Conservation (phyloP, 495 filamentous ascomycete genomes). For the Aspergillus hancockii region DNA sequence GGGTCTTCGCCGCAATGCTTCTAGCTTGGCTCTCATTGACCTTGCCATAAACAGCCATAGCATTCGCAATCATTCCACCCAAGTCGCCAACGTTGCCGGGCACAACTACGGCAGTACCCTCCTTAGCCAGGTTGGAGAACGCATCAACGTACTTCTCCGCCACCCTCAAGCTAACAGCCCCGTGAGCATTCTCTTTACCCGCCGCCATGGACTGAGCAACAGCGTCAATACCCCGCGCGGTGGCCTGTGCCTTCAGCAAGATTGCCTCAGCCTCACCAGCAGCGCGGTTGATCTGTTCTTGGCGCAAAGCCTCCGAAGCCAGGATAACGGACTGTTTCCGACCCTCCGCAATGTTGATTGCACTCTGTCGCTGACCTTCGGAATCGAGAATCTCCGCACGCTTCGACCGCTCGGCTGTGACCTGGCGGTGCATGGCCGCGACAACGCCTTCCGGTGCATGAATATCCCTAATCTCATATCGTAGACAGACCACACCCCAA, state of each 20-base stretch:
- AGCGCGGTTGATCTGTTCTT: slow-evolving; percentile 90
- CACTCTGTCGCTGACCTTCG: slow-evolving; percentile 91
- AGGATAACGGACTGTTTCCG: slow-evolving; percentile 94
- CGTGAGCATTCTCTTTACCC: slow-evolving; percentile 72
- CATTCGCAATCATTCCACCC: slow-evolving; percentile 93
- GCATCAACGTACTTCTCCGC: slow-evolving; percentile 99
- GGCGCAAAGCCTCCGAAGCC: slow-evolving; percentile 86
- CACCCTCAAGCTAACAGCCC: slow-evolving; percentile 79
- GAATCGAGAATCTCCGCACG: slow-evolving; percentile 95
- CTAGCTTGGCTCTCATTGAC: slow-evolving; percentile 82
- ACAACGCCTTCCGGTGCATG: slow-evolving; percentile 93
- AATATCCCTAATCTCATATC: slow-evolving; percentile 98
- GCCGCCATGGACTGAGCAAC: slow-evolving; percentile 72
- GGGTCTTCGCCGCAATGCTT: slow-evolving; percentile 57
- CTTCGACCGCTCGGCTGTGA: slow-evolving; percentile 94
- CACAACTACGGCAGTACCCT: slow-evolving; percentile 91
- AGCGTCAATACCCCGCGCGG: slow-evolving; percentile 82
- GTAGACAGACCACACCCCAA: slow-evolving; percentile 93
- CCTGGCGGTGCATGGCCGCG: slow-evolving; percentile 95
- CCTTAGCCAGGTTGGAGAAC: slow-evolving; percentile 85
- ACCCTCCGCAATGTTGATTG: slow-evolving; percentile 98
- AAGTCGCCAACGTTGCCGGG: slow-evolving; percentile 98
- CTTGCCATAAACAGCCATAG: slow-evolving; percentile 93
- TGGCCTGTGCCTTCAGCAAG: slow-evolving; percentile 78
- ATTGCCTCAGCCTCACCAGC: slow-evolving; percentile 93